Evolutionary conservation across 2,329 filamentous ascomycete species (phyloP), one percentile per base, ranked within the genome.

Genomic region (Diaporthe aspalathi): DNA sequence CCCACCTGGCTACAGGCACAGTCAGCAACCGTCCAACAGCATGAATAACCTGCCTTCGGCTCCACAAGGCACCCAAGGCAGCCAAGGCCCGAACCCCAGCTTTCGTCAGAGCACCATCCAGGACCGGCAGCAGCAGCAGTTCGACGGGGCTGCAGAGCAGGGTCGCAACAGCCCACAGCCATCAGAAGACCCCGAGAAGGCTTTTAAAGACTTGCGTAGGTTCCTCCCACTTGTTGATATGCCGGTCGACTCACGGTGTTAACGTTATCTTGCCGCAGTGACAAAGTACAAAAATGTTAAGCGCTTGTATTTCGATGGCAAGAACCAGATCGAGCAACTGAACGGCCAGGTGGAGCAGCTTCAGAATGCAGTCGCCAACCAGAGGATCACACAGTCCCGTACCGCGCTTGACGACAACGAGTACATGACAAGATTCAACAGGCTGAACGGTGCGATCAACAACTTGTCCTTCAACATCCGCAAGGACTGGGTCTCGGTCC

Each of bases 281-380:
- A 90, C 90, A 75, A 99, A 99, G 84, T 99, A 99, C 81, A 97
- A 97, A 81, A 97, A 98, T 79, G 95, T 99, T 71, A 99, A 99
- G 85, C 91, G 94, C 70, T 93, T 98, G 77, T 99, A 98, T 80
- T 98, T 98, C 80, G 96, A 98, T 74, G 94, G 95, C 78, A 96
- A 97, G 79, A 88, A 91, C 20, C 95, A 98, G 82, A 95, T 98
- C 68, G 95, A 98, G 78, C 90, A 93, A 77, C 92, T 97, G 76
- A 93, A 92, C 75, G 88, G 91, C 22, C 95, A 98, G 81, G 93
- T 98, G 29, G 95, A 98, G 80, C 93, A 96, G 77, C 87, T 99
- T 22, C 96, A 99, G 80, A 98, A 99, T 80, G 96, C 94, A n/a
- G 89, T 99, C 67, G 96, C 96, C 71, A 96, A 97, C 81, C 96